Evolutionary conservation across 768 basidiomycete genomes (phyloP), one percentile per base, ranked within the genome.

Genomic region (Pilatotrama ljubarskyi): DNA sequence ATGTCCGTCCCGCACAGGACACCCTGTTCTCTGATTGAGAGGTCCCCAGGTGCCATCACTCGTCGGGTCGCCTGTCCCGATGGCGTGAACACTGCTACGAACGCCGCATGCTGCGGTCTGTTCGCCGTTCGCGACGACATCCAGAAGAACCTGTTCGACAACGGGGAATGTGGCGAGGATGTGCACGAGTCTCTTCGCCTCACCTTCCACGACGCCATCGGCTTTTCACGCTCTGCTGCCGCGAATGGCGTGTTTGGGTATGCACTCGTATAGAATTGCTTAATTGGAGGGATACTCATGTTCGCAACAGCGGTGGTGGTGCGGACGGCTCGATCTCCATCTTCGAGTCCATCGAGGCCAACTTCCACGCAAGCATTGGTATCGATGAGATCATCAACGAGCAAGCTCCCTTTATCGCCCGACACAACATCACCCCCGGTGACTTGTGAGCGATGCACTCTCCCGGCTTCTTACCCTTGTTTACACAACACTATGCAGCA

Each of bases 241-340:
- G 50, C 49, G 2, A 2, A 4, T 7, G 58, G 58, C 26, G 25
- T 36, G 36, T 59, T 59, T 32, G 58, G 58, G 51, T 53, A 24
- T 48, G 51, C 25, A 3, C 1, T 3, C 6, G 29, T 32, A 4
- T 15, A 13, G 3, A 13, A 55, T 9, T n/a, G 18, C 18, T 32
- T 17, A 32, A 37, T 3, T 29, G 3, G 13, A 38, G 26, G 40
- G 25, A 43, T 18, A 8, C 40, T 22, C 25, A 29, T 32, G 22
- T 47, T 25, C 42, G n/a, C n/a, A n/a, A 25, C 50, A 65, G 59
- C 20, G 69, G 72, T 29, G 68, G 66, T 29, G 72, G 72, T 17
- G 72, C 70, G 42, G 81, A 83, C 58, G 82, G 80, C 24, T 82
- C 80, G 3, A 75, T 82, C 61, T 71, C 80, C 55, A 70, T 70